Evolutionary conservation across 768 basidiomycete species (phyloP), one percentile per base, ranked within the genome.

Genomic region (Boletellus ananas): DNA sequence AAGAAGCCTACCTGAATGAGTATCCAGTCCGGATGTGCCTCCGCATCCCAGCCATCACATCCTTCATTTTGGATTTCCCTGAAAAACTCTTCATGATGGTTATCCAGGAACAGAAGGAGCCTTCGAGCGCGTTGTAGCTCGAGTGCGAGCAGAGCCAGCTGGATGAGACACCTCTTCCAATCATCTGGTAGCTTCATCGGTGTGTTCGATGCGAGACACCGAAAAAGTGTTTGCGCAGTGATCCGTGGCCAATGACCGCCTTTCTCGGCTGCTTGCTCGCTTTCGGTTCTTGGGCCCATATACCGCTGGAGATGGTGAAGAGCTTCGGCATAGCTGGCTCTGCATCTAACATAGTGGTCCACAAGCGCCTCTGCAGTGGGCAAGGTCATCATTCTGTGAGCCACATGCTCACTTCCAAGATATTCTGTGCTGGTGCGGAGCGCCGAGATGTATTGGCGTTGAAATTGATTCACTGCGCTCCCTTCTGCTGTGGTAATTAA

Each of bases 211-310:
- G 64, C 60, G 33, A 74, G 58, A 10, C 50, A 54, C 16, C 43
- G 38, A 21, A 75, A 58, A 18, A 75, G 57, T 13, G 58, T 47
- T 35, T 59, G 57, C 5, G 55, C 25, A 16, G 69, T 68, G 12
- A 70, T 45, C 13, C 64, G 60, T 7, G 74, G 74, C 72, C 73
- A 74, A 43, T 68, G 55, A n/a, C 64, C 64, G 6, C 56, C 38
- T 6, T 29, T 23, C 11, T 36, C 9, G 3, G 60, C 8, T 2
- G 57, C 51, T 1, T 39, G 37, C 38, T 66, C 64, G 4, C 47
- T 34, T 14, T 14, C n/a, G 18, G 25, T 58, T 9, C 16, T 23
- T 3, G 62, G 58, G 54, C 10, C 58, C 49, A 57, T 49, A 34
- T 17, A 14, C 3, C 35, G 13, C 21, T 18, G 17, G 18, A 62